phyloP scores from a whole-genome alignment of 331 rosid species.

The Phaseolus coccineus region DNA sequence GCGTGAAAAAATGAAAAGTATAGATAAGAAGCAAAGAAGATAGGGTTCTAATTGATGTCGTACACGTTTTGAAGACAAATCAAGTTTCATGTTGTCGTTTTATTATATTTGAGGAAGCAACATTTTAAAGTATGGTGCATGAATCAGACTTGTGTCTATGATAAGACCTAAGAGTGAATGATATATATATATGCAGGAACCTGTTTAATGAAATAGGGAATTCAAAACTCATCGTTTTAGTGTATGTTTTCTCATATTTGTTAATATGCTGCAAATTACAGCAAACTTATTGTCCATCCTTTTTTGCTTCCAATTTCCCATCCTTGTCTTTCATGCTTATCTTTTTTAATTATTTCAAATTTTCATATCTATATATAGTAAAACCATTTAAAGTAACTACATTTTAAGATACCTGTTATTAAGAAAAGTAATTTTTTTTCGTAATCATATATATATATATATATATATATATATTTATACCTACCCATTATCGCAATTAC shows the following conservation, averaged over 20 bases:
- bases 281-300: slow-evolving; percentile 28
- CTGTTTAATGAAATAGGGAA: slow-evolving; percentile 36
- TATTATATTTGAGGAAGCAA: slow-evolving; percentile 38
- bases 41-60: slow-evolving; percentile 39
- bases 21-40: not conserved
- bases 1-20: slow-evolving; percentile 41
- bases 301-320: slow-evolving; percentile 10
- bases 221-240: slow-evolving; percentile 39
- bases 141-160: slow-evolving; percentile 36
- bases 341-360: not conserved
- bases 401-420: no score
- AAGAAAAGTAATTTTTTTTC: no score
- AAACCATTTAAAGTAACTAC: no score
- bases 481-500: no score
- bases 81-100: slow-evolving; percentile 38
- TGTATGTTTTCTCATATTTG: slow-evolving; percentile 6
- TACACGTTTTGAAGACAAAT: slow-evolving; percentile 29
- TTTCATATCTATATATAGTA: not conserved
- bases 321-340: not conserved
- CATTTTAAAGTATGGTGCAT: slow-evolving; percentile 35
- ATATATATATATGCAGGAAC: not conserved
- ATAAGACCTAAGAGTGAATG: slow-evolving; percentile 26
- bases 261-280: slow-evolving; percentile 20
- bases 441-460: no score
- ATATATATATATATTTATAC: no score